Percentiles rank a stretch among this genome's conserved stretches.
phyloP scores from a whole-genome alignment of 228 moss, liverwort and hornwort genomes.

The Sphagnum fallax region DNA sequence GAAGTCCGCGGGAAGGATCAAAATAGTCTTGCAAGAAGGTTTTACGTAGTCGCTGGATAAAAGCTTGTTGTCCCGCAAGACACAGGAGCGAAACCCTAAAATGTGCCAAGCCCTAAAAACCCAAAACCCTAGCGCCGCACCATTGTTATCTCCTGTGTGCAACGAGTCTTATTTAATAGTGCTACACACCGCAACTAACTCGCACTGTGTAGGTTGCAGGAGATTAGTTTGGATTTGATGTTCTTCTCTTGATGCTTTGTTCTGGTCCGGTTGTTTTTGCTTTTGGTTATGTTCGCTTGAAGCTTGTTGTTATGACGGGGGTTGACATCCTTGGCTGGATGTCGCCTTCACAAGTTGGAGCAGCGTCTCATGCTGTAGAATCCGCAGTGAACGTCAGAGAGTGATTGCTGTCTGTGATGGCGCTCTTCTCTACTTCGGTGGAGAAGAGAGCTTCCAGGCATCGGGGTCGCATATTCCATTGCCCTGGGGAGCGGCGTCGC shows the following conservation, averaged over 20 bases:
- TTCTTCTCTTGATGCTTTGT: fast-evolving
- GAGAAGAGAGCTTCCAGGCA: slow-evolving; percentile 7
- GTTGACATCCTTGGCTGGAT: slow-evolving; percentile 34
- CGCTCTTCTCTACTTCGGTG: not conserved
- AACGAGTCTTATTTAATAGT: no score
- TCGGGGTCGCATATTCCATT: slow-evolving; percentile 33
- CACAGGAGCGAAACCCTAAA: no score
- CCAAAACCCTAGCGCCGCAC: no score
- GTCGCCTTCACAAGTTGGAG: slow-evolving; percentile 18
- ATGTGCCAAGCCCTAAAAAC: no score
- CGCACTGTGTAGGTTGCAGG: no score
- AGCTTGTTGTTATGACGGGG: slow-evolving; percentile 9
- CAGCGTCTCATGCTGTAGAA: slow-evolving; percentile 12
- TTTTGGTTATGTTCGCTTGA: no score
- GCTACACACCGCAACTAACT: fast-evolving
- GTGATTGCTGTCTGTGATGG: slow-evolving; percentile 2
- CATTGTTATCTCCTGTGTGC: no score
- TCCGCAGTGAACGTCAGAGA: slow-evolving; percentile 34
- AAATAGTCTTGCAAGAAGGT: no score
- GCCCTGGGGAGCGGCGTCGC: slow-evolving; percentile 42
- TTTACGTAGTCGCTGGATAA: no score
- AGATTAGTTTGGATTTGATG: no score
- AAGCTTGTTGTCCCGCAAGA: no score
- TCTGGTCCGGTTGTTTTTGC: fast-evolving
- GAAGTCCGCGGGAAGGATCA: no score